Evolutionary conservation across 371 early-diverging fungal species (phyloP).

Genomic region (Apophysomyces ossiformis): DNA sequence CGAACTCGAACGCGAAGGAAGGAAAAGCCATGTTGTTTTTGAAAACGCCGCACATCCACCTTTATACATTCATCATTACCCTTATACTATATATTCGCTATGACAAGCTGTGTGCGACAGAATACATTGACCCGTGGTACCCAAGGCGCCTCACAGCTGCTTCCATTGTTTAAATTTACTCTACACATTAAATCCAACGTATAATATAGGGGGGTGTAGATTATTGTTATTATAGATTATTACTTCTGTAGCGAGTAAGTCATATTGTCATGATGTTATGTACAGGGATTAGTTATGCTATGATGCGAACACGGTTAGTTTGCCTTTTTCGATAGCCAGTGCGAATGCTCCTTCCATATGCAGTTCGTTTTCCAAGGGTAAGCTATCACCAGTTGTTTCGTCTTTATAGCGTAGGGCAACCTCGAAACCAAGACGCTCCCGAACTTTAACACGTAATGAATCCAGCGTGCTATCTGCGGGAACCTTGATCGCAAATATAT

Average conservation of each 20-base stretch:
- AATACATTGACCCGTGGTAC: too few species aligned
- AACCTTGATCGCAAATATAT: conserved; percentile 73
- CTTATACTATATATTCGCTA: too few species aligned
- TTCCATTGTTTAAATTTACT: too few species aligned
- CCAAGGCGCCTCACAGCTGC: too few species aligned
- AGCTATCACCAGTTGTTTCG: conserved; percentile 25
- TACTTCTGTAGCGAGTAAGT: conserved; percentile 14
- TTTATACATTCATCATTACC: background rate
- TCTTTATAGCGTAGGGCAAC: conserved; percentile 31
- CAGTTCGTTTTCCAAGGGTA: conserved; percentile 32
- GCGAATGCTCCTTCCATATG: conserved; percentile 45
- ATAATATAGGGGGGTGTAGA: too few species aligned
- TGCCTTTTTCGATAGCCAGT: conserved; percentile 34
- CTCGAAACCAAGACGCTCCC: conserved; percentile 48
- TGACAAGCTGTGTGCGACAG: too few species aligned
- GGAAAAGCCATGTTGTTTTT: conserved; percentile 61
- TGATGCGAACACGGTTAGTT: conserved; percentile 35
- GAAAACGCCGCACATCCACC: background rate
- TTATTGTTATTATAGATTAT: background rate
- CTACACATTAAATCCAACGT: too few species aligned
- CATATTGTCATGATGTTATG: conserved; percentile 8
- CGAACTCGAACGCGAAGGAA: conserved; percentile 58
- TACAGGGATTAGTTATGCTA: conserved; percentile 3
- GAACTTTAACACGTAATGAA: conserved; percentile 55
- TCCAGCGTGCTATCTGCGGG: conserved; percentile 57